A percentile compares a stretch with the other conserved stretches of the same genome.
Conservation (phyloP, 2,329 filamentous ascomycete genomes). For the Nothomitra cinnamomea region DNA sequence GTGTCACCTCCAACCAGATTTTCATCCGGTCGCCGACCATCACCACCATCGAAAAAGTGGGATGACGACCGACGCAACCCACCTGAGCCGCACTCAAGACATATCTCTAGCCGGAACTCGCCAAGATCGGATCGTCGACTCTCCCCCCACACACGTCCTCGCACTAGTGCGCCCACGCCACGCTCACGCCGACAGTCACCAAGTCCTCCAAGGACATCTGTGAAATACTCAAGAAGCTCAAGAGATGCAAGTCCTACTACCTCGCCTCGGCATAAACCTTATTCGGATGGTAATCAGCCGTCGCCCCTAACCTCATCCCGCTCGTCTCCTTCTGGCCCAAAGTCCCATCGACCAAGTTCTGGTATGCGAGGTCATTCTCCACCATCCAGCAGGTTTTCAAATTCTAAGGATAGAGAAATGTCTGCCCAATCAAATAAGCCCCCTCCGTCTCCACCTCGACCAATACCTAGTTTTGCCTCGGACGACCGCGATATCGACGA, state of each 20-base stretch:
- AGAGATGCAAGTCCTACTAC: background rate
- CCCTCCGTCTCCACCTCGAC: conserved; percentile 21
- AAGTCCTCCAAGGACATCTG: background rate
- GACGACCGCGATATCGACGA: conserved; percentile 18
- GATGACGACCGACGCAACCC: background rate
- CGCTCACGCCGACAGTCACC: conserved; percentile 1
- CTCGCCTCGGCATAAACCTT: background rate
- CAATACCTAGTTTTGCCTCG: conserved; percentile 18
- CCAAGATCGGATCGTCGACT: conserved; percentile 1
- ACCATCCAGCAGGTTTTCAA: conserved; percentile 6
- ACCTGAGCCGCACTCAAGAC: background rate
- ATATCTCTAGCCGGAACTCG: background rate
- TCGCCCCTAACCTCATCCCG: background rate
- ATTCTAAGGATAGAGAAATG: conserved; percentile 5
- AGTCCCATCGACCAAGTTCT: conserved; percentile 15
- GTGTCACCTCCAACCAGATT: conserved; percentile 1
- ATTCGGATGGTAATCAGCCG: background rate
- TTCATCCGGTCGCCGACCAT: conserved; percentile 4
- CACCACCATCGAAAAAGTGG: conserved; percentile 2
- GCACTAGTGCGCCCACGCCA: background rate
- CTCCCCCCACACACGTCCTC: background rate
- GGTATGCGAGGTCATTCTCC: conserved; percentile 16
- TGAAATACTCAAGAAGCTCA: background rate
- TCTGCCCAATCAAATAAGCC: conserved; percentile 14
- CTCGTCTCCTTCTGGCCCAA: conserved; percentile 27